Evolutionary conservation across 2,329 filamentous ascomycete species (phyloP).

Genomic region (Arthrobotrys conoides): DNA sequence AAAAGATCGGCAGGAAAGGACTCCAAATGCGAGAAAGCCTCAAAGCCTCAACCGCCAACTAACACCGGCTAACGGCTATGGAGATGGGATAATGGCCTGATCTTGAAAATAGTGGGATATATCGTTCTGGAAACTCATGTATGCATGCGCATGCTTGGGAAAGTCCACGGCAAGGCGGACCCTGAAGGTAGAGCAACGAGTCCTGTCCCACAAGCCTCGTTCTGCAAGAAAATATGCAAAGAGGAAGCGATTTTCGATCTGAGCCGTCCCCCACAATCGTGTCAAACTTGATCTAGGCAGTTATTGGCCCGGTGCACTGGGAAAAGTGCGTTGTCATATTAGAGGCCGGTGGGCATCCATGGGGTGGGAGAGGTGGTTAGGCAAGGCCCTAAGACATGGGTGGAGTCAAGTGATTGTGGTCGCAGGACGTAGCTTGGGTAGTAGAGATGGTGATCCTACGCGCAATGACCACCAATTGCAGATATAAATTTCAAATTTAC

Average conservation of each 20-base stretch:
- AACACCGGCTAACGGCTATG: constrained; percentile 6
- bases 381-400: constrained; percentile 15
- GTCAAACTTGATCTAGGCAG: constrained; percentile 1
- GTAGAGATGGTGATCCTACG: constrained; percentile 1
- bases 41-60: constrained; percentile 16
- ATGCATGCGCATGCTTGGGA: constrained; percentile 3
- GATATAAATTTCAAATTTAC: neutral
- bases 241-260: constrained; percentile 22
- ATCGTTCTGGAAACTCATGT: constrained; percentile 16
- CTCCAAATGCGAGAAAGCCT: constrained; percentile 6
- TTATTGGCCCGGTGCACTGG: neutral
- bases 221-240: constrained; percentile 1
- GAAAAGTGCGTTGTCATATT: constrained; percentile 29
- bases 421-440: constrained; percentile 8
- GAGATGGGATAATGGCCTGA: constrained; percentile 4
- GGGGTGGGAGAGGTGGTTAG: neutral
- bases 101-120: neutral
- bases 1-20: constrained; percentile 7
- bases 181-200: constrained; percentile 4
- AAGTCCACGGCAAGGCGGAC: constrained; percentile 15
- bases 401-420: constrained; percentile 9
- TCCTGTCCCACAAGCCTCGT: constrained; percentile 6
- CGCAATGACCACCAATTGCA: constrained; percentile 4
- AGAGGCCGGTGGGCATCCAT: neutral
- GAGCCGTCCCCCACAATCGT: constrained; percentile 28